Evolutionary conservation across 2,329 filamentous ascomycete genomes (phyloP).

Genomic region (Penicillium sp.): DNA sequence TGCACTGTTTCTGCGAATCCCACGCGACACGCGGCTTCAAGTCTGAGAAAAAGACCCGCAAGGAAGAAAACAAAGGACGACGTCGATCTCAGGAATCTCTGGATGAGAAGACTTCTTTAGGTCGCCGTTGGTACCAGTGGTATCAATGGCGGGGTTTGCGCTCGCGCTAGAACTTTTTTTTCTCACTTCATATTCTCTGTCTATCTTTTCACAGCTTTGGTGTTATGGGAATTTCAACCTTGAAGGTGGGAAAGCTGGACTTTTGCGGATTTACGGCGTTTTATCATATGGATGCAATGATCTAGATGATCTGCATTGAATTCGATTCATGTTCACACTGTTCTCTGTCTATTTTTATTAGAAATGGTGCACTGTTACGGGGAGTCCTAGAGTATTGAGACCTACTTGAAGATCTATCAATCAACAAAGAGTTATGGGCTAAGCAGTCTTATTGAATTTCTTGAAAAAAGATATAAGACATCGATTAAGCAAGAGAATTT

Average conservation of each 20-base stretch:
- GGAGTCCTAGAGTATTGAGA: not conserved
- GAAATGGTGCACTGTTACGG: not conserved
- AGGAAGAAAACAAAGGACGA: constrained; percentile 21
- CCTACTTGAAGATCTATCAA: not conserved
- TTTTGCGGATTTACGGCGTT: not conserved
- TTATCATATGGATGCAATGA: not conserved
- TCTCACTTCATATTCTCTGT: not conserved
- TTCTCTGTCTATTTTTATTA: not conserved
- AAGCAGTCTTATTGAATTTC: not conserved
- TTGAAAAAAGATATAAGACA: not conserved
- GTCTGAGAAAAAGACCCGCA: constrained; percentile 33
- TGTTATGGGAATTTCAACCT: constrained; percentile 12
- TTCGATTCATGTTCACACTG: not conserved
- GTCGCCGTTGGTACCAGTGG: constrained; percentile 29
- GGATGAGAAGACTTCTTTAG: constrained; percentile 28
- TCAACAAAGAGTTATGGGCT: not conserved
- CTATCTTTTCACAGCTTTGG: constrained; percentile 17
- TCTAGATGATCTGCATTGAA: not conserved
- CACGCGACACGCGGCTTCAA: constrained; percentile 37
- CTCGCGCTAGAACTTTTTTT: constrained; percentile 17
- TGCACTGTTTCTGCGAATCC: constrained; percentile 41
- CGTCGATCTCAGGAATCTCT: constrained; percentile 24
- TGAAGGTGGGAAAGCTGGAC: not conserved
- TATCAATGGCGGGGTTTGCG: constrained; percentile 31
- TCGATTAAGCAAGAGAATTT: not conserved